Conservation (phyloP, 1,284 basidiomycete genomes). For the Cutaneotrichosporon sp. region DNA sequence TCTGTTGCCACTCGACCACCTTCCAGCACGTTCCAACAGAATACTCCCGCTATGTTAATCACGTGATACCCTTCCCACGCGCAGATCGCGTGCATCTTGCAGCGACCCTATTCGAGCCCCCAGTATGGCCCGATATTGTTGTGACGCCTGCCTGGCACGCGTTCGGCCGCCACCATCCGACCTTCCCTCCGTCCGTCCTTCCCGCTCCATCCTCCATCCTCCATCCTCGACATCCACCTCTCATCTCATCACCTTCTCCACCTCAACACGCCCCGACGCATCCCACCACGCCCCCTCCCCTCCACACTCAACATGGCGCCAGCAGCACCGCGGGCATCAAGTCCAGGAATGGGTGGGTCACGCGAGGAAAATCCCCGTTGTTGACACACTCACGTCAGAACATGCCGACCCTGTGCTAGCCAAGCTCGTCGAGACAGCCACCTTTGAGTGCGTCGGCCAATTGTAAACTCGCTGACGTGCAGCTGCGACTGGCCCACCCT, state of each 20-base stretch:
- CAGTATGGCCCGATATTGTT: background rate
- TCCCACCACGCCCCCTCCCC: background rate
- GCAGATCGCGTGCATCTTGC: background rate
- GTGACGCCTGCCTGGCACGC: background rate
- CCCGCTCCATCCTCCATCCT: too few species aligned
- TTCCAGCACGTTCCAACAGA: constrained; percentile 2
- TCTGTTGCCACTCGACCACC: background rate
- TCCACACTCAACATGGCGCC: background rate
- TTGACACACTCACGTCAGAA: constrained; percentile 10
- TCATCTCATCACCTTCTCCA: background rate
- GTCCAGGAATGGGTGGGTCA: constrained; percentile 4
- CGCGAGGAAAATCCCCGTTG: background rate
- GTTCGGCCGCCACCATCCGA: background rate
- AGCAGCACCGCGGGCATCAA: background rate
- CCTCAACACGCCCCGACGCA: background rate
- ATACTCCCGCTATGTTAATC: background rate
- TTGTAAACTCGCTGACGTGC: background rate
- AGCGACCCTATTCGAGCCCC: background rate
- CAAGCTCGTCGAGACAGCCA: constrained; percentile 68
- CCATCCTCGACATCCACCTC: background rate
- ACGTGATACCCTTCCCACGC: background rate
- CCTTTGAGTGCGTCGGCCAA: constrained; percentile 61
- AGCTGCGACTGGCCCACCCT: constrained; percentile 75
- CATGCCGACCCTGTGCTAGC: constrained; percentile 63
- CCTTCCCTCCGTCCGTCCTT: background rate